Percentiles rank a stretch among this genome's conserved stretches.
Conservation (phyloP, 208 protist genomes). For the Trypanosoma cruzi region DNA sequence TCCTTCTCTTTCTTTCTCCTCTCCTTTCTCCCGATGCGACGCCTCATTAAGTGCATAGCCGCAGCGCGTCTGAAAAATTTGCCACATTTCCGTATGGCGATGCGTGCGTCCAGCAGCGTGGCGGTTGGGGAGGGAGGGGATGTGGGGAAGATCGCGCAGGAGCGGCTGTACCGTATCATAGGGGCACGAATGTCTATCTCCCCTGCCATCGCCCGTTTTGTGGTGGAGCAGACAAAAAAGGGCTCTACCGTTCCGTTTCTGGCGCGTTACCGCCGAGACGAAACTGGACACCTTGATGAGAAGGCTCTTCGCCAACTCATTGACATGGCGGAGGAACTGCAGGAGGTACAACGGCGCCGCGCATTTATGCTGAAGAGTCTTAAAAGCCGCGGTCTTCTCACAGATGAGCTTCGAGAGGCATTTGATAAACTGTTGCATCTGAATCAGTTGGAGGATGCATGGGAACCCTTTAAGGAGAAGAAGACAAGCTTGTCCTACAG, state of each 20-base stretch:
- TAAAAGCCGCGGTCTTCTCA: conserved; percentile 70
- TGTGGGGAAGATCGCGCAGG: background rate
- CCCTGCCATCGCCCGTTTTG: conserved; percentile 41
- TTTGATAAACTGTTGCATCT: conserved; percentile 64
- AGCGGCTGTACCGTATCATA: conserved; percentile 38
- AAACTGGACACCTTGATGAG: conserved; percentile 78
- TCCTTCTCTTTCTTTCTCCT: conserved; percentile 14
- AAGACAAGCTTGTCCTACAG: conserved; percentile 75
- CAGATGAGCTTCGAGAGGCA: conserved; percentile 36
- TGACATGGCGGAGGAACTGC: conserved; percentile 67
- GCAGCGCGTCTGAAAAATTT: background rate
- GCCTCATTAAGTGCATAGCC: background rate
- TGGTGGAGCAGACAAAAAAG: conserved; percentile 60
- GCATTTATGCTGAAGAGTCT: conserved; percentile 82
- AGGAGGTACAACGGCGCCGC: conserved; percentile 70
- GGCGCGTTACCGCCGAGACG: conserved; percentile 82
- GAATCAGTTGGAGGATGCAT: conserved; percentile 81
- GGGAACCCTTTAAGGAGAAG: conserved; percentile 84
- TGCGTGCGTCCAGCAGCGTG: background rate
- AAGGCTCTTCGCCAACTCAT: conserved; percentile 54
- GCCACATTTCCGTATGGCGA: background rate
- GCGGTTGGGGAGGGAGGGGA: background rate
- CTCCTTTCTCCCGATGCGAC: conserved; percentile 4
- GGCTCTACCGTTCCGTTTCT: conserved; percentile 89
- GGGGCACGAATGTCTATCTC: conserved; percentile 43